Percentiles rank a stretch among this genome's conserved stretches.
phyloP scores from a whole-genome alignment of 305 asterid genomes.

The Fraxinus sp. region DNA sequence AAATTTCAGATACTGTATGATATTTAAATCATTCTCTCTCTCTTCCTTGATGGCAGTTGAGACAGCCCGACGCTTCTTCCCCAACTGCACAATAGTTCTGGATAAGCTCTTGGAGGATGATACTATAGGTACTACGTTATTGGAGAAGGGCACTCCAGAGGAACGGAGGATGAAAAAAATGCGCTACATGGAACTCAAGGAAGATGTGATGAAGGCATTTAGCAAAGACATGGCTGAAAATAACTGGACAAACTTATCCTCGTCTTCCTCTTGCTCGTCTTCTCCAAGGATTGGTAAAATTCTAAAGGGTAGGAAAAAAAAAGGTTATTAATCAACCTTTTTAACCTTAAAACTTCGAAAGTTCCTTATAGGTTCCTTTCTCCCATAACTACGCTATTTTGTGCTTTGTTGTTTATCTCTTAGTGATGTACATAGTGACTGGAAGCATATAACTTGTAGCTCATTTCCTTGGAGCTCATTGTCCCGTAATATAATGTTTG shows the following conservation, averaged over 20 bases:
- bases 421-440: background rate
- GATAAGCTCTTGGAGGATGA: constrained; percentile 78
- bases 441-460: background rate
- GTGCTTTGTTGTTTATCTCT: background rate
- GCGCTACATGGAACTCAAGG: constrained; percentile 72
- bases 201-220: constrained; percentile 70
- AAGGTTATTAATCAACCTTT: background rate
- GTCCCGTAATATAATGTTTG: background rate
- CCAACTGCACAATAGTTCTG: constrained; percentile 73
- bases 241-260: constrained; percentile 32
- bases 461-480: background rate
- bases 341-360: background rate
- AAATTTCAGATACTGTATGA: background rate
- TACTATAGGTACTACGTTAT: constrained; percentile 41
- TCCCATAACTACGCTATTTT: background rate
- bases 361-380: background rate
- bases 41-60: constrained; percentile 47
- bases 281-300: constrained; percentile 38
- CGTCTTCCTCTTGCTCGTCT: constrained; percentile 55
- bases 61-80: constrained; percentile 77
- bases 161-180: constrained; percentile 58
- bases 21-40: background rate
- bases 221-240: constrained; percentile 69
- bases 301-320: constrained; percentile 42
- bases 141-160: constrained; percentile 64